These are phyloP conservation scores for Cucurbita maxima DNA, from an alignment of 306 rosid species.

Conservation along the genomic window DNA sequence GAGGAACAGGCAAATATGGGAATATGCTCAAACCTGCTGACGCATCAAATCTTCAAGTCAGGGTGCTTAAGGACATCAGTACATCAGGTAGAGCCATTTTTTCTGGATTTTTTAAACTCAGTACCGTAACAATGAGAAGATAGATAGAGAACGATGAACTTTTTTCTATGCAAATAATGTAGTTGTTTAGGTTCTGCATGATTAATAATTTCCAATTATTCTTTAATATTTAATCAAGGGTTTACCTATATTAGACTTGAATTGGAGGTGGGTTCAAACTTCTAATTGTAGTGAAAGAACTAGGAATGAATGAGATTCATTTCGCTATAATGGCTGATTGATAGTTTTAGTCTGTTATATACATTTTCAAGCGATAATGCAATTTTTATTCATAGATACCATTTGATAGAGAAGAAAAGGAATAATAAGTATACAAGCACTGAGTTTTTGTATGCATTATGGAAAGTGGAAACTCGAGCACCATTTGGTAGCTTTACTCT, in stretches of 20 bases:
- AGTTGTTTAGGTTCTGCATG: background rate
- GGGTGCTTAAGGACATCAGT: background rate
- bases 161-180: background rate
- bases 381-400: background rate
- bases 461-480: background rate
- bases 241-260: background rate
- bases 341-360: background rate
- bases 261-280: background rate
- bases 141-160: background rate
- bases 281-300: background rate
- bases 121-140: background rate
- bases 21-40: background rate
- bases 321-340: background rate
- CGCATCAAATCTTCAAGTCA: background rate
- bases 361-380: background rate
- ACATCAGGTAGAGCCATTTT: conserved; percentile 4
- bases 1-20: background rate
- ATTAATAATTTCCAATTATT: background rate
- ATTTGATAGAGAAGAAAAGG: background rate
- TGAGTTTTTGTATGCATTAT: background rate
- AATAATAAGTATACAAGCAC: background rate
- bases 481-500: background rate
- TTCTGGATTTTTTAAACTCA: background rate
- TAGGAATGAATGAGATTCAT: background rate
- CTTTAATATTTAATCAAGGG: background rate